phyloP scores from a whole-genome alignment of 1,284 basidiomycete species.

The Trametes hirsuta region DNA sequence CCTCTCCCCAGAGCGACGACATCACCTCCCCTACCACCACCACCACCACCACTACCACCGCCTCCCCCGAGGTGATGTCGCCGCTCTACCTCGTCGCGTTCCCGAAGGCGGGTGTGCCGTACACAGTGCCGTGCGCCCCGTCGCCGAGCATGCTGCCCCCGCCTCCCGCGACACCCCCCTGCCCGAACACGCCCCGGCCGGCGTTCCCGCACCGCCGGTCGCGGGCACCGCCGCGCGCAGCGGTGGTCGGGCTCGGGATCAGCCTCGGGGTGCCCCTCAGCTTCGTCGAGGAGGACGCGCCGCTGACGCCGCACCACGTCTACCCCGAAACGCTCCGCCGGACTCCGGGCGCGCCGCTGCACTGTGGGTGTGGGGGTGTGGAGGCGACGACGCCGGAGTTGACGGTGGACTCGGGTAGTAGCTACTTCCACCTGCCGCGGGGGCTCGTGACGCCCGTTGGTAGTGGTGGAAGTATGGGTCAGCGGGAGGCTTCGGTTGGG shows the following conservation, averaged over 20 bases:
- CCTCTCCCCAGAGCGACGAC: constrained; percentile 1
- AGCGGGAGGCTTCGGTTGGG: constrained; percentile 1
- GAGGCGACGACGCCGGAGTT: neutral
- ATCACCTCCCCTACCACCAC: neutral
- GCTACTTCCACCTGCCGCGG: constrained; percentile 20
- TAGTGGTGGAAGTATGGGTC: neutral
- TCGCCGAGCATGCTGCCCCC: constrained; percentile 18
- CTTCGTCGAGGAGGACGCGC: constrained; percentile 7
- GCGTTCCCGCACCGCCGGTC: constrained; percentile 16
- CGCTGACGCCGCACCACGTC: constrained; percentile 15
- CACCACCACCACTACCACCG: neutral
- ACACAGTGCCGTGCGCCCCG: constrained; percentile 5
- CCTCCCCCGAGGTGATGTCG: neutral
- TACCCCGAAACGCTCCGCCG: constrained; percentile 21
- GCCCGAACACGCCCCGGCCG: constrained; percentile 4
- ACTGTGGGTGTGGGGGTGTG: neutral
- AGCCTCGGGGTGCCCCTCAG: neutral
- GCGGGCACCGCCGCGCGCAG: constrained; percentile 1
- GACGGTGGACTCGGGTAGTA: neutral
- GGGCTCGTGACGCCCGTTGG: constrained; percentile 3
- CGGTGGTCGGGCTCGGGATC: constrained; percentile 11
- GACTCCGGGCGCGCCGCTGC: constrained; percentile 24
- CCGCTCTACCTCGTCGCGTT: constrained; percentile 5
- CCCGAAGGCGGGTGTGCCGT: neutral
- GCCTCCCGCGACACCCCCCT: constrained; percentile 4